Evolutionary conservation across 2,329 filamentous ascomycete genomes (phyloP), one percentile per base, ranked within the genome.

Genomic region (Talaromyces sp.): DNA sequence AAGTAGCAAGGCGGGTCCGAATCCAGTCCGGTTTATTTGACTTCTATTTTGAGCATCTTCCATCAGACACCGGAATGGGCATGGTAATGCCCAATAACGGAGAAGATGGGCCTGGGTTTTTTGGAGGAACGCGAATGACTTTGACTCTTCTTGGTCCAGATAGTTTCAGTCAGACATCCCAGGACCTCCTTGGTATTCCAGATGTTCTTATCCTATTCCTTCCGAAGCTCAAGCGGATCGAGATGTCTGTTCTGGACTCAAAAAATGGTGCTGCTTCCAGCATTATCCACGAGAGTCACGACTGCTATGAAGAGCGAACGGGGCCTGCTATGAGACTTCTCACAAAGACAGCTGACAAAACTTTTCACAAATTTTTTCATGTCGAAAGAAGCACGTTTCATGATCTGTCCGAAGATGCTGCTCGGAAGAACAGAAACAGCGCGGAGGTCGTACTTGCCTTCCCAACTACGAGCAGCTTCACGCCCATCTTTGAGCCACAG

Each of bases 41-140:
- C 0, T 79, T 79, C 62, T 67, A 62, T 1, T 78, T 77, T 52
- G 50, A 70, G n/a, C 70, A 77, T 62, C 61, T 58, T 1, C 56
- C 35, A 23, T 78, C 75, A 0, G 78, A 81, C 1, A 73, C 75
- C 0, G 82, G 82, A 1, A 70, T 84, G 39, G 82, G 82, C 0
- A 85, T 84, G 81, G 77, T 84, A 1, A 77, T 77, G 9, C 48
- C 48, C 21, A n/a, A 21, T 4, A 33, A 52, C 16, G 16, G 12
- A 5, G n/a, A 33, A 33, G 48, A 52, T 5, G 28, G 3, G 8
- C 2, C 28, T 35, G 28, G 16, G 2, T 2, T 35, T 12, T 52
- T 33, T n/a, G 7, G 33, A 11, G 48, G 28, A 52, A 52, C 48
- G 7, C 28, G 48, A 52, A 52, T 52, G 8, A 52, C 48, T 33